Percentiles rank a stretch among this genome's conserved stretches.
Conservation (phyloP, 2,329 filamentous ascomycete genomes). For the Fusarium miscanthi region DNA sequence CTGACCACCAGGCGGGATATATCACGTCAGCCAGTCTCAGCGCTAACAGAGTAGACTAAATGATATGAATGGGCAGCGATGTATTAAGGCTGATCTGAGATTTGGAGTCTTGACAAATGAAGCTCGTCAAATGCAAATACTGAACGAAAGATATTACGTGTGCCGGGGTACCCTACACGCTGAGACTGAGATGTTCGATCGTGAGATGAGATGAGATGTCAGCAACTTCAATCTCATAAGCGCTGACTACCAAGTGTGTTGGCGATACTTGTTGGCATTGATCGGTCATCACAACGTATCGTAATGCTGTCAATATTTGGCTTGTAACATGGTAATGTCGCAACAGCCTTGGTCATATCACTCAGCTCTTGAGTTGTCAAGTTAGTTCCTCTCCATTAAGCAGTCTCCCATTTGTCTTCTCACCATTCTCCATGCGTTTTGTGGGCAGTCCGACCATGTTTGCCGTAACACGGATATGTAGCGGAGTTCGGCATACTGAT, state of each 20-base stretch:
- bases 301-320: neutral
- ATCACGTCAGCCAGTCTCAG: conserved; percentile 30
- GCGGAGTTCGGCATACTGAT: too few relatives aligned
- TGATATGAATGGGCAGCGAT: neutral
- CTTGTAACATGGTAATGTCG: too few relatives aligned
- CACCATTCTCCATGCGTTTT: accelerated
- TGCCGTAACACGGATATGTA: too few relatives aligned
- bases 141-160: neutral
- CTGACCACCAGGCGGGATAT: neutral
- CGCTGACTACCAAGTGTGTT: neutral
- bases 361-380: neutral
- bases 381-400: neutral
- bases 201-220: neutral
- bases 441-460: neutral
- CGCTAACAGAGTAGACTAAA: conserved; percentile 2
- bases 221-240: neutral
- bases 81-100: neutral
- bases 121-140: neutral
- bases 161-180: neutral
- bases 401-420: neutral
- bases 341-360: neutral
- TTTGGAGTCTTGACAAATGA: neutral
- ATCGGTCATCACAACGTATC: neutral
- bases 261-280: neutral
- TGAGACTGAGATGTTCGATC: neutral